Evolutionary conservation across 108 stramenopile species (phyloP), one percentile per base, ranked within the genome.

Genomic region (Pseudonitzschia delicatissima): DNA sequence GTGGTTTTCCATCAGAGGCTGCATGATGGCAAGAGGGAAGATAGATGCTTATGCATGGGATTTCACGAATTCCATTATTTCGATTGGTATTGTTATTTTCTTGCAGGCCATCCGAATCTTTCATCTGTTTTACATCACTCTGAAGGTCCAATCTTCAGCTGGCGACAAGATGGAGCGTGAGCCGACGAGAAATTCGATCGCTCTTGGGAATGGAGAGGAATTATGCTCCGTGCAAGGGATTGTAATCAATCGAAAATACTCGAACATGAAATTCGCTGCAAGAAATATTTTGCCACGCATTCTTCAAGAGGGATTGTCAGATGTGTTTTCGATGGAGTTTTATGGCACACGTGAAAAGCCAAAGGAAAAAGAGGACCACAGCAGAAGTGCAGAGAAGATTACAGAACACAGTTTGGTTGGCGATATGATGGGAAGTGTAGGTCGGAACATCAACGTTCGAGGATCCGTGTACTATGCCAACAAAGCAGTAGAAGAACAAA

Each of bases 21-120:
- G n/a, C 5, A 23, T 51, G 5, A n/a, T n/a, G 5, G 27, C 27
- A 51, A 11, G 5, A 28, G 8, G n/a, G n/a, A n/a, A n/a, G n/a
- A n/a, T n/a, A n/a, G n/a, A n/a, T n/a, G n/a, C n/a, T n/a, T n/a
- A n/a, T n/a, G n/a, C n/a, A n/a, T n/a, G n/a, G n/a, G n/a, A n/a
- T n/a, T n/a, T n/a, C n/a, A n/a, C n/a, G n/a, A n/a, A n/a, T n/a
- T n/a, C n/a, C n/a, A n/a, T n/a, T n/a, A n/a, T n/a, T n/a, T n/a
- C 67, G 31, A 67, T 59, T 47, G 72, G 42, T 28, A 12, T 36
- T 18, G 66, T 60, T 25, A 2, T 73, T 4, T 1, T 67, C 4
- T 11, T 73, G 15, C 72, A 73, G 20, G 50, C 34, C 12, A n/a
- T 67, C 11, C 65, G 72, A 15, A 67, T 73, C 15, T 67, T 73